Evolutionary conservation across 1,284 basidiomycete genomes (phyloP), one percentile per base, ranked within the genome.

Genomic region (Athelia psychrophila): DNA sequence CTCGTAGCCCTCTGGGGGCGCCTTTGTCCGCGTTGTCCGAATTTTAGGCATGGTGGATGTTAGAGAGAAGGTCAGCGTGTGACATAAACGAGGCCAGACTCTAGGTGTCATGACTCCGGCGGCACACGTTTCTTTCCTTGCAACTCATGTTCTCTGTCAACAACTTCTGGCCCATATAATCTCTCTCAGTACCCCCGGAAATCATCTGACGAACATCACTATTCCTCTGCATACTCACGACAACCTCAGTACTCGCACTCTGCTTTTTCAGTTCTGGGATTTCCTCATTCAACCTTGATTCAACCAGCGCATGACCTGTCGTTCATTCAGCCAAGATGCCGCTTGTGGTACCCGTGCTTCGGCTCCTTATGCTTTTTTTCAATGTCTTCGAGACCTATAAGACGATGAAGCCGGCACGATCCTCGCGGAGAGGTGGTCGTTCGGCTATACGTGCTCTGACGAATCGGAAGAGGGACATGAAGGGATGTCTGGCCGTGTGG

Each of bases 1-100:
- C 68, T 99, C 97, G 62, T 84, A 99, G 6, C 97, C 97, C 73
- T 98, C 95, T 51, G 97, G 97, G 35, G 96, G 95, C 55, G 86
- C 84, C 76, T 96, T 98, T 9, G 97, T 98, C 61, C 96, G 85
- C 49, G 87, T 88, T 23, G 97, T 99, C 63, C 85, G 84, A 67
- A 99, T 97, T 70, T 92, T 95, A 40, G 96, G 96, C 96, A 99
- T 98, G 59, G 59, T 52, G 58, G 24, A 15, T 24, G 48, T 18
- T 19, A 24, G 9, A 33, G n/a, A 36, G 23, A 49, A 24, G 33
- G 47, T 48, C n/a, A 27, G 12, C 50, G 20, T 16, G 38, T 23
- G n/a, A 38, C 18, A 15, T 40, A 20, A 46, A 51, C 48, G 49
- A 36, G 22, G 44, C 27, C 44, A n/a, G n/a, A n/a, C n/a, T n/a